Evolutionary conservation across 192 early-diverging fungal genomes (phyloP).

Genomic region (Pilaira anomala): DNA sequence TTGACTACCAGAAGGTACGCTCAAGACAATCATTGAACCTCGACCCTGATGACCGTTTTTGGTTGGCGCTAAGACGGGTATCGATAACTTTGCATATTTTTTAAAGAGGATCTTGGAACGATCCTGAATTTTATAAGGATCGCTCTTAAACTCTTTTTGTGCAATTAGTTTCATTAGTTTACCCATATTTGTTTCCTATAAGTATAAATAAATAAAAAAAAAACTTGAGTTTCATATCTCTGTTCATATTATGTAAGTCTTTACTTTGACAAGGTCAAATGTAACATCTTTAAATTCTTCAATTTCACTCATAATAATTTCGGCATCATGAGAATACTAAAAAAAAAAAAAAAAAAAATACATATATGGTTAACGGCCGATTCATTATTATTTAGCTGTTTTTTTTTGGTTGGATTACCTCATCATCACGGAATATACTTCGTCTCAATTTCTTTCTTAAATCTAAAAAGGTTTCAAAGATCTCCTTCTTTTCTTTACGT

Average conservation of each 20-base stretch:
- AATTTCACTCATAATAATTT: constrained; percentile 28
- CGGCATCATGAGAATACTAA: constrained; percentile 12
- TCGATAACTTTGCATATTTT: constrained; percentile 15
- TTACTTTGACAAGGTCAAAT: constrained; percentile 39
- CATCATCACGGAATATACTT: constrained; percentile 26
- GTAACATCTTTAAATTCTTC: constrained; percentile 32
- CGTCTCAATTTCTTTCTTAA: constrained; percentile 28
- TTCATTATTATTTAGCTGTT: no score
- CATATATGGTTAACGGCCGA: no score
- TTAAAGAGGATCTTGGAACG: constrained; percentile 19
- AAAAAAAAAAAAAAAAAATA: neutral
- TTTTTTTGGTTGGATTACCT: constrained; percentile 4
- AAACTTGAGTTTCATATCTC: neutral
- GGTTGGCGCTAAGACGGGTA: constrained; percentile 15
- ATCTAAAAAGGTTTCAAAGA: constrained; percentile 22
- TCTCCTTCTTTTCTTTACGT: constrained; percentile 7
- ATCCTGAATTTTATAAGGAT: constrained; percentile 10
- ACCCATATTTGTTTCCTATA: constrained; percentile 38
- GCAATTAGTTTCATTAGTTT: constrained; percentile 35
- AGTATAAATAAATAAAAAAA: no score
- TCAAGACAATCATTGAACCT: constrained; percentile 19
- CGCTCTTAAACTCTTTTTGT: constrained; percentile 19
- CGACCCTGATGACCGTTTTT: neutral
- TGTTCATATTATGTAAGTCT: neutral
- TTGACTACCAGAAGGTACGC: constrained; percentile 23